Evolutionary conservation across 2,329 filamentous ascomycete genomes (phyloP).

Genomic region (Diplodia intermedia): DNA sequence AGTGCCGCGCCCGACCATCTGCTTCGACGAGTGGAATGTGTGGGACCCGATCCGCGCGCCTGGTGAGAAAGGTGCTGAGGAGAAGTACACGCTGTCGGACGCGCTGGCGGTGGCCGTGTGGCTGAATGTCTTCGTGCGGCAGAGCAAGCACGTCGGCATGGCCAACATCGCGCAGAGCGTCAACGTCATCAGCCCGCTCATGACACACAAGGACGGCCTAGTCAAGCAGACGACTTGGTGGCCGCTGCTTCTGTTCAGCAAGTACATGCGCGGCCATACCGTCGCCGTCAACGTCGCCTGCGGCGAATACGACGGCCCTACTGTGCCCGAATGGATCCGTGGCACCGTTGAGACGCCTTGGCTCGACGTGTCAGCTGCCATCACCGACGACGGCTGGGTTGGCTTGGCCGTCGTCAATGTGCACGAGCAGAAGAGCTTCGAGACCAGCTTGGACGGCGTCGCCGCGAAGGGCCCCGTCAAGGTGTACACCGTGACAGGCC

Average conservation of each 20-base stretch:
- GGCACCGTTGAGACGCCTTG: constrained; percentile 72
- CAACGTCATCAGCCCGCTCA: constrained; percentile 78
- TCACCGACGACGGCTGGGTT: constrained; percentile 66
- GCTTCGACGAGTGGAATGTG: constrained; percentile 87
- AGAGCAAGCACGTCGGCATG: constrained; percentile 75
- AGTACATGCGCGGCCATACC: constrained; percentile 76
- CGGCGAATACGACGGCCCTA: constrained; percentile 70
- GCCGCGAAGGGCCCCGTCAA: constrained; percentile 55
- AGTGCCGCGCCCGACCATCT: constrained; percentile 72
- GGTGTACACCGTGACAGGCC: constrained; percentile 69
- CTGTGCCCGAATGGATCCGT: constrained; percentile 69
- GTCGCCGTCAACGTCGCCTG: constrained; percentile 70
- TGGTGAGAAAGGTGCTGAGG: constrained; percentile 74
- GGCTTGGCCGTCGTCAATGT: constrained; percentile 78
- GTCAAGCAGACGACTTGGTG: constrained; percentile 78
- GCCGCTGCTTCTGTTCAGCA: constrained; percentile 72
- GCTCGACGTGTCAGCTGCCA: constrained; percentile 70
- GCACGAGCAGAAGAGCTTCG: constrained; percentile 64
- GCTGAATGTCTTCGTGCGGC: constrained; percentile 78
- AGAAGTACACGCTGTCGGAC: constrained; percentile 76
- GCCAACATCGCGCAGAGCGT: constrained; percentile 79
- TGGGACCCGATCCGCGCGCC: constrained; percentile 77
- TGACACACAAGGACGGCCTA: constrained; percentile 70
- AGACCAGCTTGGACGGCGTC: constrained; percentile 66
- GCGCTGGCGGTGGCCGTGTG: constrained; percentile 76